These are phyloP conservation scores for Amyloporia xantha DNA, from an alignment of 768 basidiomycete species.

Conservation along the genomic window DNA sequence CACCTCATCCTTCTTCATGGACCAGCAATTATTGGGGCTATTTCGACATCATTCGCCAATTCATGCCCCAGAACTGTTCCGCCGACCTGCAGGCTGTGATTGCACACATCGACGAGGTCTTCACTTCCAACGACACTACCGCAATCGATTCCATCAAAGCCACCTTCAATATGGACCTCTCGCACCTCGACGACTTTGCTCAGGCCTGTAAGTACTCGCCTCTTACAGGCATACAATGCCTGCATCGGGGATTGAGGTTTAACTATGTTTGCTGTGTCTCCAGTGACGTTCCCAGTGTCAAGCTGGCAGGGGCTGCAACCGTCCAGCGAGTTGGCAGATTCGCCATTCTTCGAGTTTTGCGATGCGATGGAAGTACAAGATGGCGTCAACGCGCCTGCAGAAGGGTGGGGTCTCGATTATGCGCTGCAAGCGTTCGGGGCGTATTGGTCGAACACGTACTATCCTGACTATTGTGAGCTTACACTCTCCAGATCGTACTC, in stretches of 20 bases:
- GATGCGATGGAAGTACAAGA: slow-evolving; percentile 62
- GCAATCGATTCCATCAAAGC: slow-evolving; percentile 51
- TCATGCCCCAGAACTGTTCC: slow-evolving; percentile 70
- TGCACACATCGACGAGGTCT: slow-evolving; percentile 50
- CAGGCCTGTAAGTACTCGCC: slow-evolving; percentile 45
- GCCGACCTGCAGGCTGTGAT: slow-evolving; percentile 63
- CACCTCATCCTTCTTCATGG: slow-evolving; percentile 41
- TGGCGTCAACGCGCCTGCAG: slow-evolving; percentile 40
- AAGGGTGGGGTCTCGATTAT: slow-evolving; percentile 57
- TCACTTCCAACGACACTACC: slow-evolving; percentile 35
- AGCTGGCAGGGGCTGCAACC: slow-evolving; percentile 65
- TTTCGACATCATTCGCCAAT: slow-evolving; percentile 61
- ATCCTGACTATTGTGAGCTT: no score
- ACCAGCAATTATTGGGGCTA: slow-evolving; percentile 59
- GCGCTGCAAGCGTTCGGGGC: slow-evolving; percentile 56
- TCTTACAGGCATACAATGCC: slow-evolving; percentile 43
- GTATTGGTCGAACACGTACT: slow-evolving; percentile 37
- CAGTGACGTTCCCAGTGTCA: slow-evolving; percentile 43
- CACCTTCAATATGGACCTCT: slow-evolving; percentile 49
- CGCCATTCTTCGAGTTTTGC: slow-evolving; percentile 55
- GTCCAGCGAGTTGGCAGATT: slow-evolving; percentile 37
- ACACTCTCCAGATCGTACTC: no score
- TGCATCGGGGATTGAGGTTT: slow-evolving; percentile 51
- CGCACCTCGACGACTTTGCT: slow-evolving; percentile 62
- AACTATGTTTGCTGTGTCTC: slow-evolving; percentile 23